Base-by-base conservation (phyloP, 371 early-diverging fungal species). In the Mucor saturninus region DNA sequence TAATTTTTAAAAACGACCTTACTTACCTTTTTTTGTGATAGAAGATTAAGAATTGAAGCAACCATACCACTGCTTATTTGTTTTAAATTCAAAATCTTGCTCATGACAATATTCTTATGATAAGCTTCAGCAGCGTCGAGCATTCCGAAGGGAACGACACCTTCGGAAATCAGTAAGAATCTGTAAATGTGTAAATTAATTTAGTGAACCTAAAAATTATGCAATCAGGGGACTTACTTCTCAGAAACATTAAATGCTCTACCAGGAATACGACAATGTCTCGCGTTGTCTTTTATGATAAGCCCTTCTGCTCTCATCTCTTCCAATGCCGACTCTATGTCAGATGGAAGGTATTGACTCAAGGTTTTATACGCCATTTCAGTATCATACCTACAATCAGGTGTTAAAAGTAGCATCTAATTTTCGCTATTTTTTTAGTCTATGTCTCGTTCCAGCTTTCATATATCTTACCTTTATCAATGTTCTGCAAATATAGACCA, bases 201-300 rank as follows among this genome's bases (percentile, higher is more conserved):
- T 52, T 30, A 51, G 39, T 10, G 5, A 14, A 35, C 15, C 0
- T 46, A 43, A 6, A 14, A 13, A 15, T 29, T 30, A 29, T 50
- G 35, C 26, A 31, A 35, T 3, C 3, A 35, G 42, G 49, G 0
- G 13, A 21, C 46, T 56, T 65, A 69, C 69, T 54, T 64, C 42
- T 56, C 61, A 21, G 69, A 69, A 38, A 69, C 63, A 50, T 65
- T 64, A 2, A 65, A 39, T n/a, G 30, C 11, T 51, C 69, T 56
- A 15, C 69, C 69, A 9, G 69, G 69, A 29, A 69, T 43, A 26
- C 69, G 61, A 2, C 65, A 38, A 38, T 52, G 54, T 21, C 30
- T 42, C 14, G 40, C 2, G 51, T 38, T 63, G 29, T 56, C 50
- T 42, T 42, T 14, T 6, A 65, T 42, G 4, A 69, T 40, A 30